Evolutionary conservation across 23 red algal genomes (phyloP).

Genomic region (Gracilaria gracilis): DNA sequence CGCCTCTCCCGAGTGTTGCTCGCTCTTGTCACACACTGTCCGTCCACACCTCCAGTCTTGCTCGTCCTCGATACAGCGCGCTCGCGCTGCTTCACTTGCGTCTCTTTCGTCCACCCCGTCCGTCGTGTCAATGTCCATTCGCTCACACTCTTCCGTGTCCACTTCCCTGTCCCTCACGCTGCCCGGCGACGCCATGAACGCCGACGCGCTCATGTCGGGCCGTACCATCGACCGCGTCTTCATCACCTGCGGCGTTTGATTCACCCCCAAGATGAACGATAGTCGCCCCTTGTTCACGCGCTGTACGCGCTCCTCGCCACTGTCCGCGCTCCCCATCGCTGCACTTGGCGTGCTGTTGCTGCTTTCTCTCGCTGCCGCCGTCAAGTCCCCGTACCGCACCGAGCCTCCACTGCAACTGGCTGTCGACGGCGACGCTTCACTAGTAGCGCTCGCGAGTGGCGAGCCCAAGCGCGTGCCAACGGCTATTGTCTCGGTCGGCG

Average conservation of each 20-base stretch:
- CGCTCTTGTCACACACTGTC: no score
- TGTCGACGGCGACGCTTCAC: neutral
- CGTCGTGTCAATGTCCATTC: neutral
- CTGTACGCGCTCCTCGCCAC: neutral
- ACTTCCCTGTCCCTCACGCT: neutral
- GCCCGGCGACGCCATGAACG: neutral
- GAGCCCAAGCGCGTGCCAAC: neutral
- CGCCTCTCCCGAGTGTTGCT: no score
- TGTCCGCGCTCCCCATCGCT: neutral
- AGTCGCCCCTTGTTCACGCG: conserved; percentile 25
- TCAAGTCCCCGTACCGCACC: no score
- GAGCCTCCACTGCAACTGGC: no score
- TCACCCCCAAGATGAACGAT: conserved; percentile 37
- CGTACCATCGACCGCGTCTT: neutral
- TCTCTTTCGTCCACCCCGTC: no score
- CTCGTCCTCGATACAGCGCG: no score
- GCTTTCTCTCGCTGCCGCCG: neutral
- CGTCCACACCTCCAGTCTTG: no score
- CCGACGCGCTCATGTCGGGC: conserved; percentile 10
- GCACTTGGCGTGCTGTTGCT: neutral
- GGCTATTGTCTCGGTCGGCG: neutral
- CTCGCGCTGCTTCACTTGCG: no score
- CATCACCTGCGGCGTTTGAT: conserved; percentile 18
- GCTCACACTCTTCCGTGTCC: neutral
- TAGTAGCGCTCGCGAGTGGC: neutral